A percentile compares a stretch with the other conserved stretches of the same genome.
phyloP scores from a whole-genome alignment of 805 yeast species.

The Yamadazyma phyllophila region DNA sequence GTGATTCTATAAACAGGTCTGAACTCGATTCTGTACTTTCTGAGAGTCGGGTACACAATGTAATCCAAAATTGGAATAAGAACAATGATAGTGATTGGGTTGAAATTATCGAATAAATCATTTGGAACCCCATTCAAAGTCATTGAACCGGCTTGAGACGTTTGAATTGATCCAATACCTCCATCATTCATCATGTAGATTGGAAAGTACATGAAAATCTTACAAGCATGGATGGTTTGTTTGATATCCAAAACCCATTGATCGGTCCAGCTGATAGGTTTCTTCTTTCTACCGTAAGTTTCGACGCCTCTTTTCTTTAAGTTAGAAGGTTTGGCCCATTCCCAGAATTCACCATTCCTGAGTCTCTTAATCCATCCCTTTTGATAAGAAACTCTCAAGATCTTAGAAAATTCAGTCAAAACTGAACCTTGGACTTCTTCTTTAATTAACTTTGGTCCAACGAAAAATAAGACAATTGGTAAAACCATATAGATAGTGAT shows the following conservation, averaged over 20 bases:
- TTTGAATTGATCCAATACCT: constrained; percentile 49
- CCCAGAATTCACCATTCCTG: constrained; percentile 44
- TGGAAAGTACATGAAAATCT: constrained; percentile 43
- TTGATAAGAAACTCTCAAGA: constrained; percentile 40
- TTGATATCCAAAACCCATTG: constrained; percentile 48
- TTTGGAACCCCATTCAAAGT: constrained; percentile 52
- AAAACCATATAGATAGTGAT: constrained; percentile 28
- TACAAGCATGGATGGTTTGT: constrained; percentile 44
- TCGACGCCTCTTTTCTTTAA: constrained; percentile 43
- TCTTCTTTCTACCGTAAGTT: constrained; percentile 30
- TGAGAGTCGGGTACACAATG: constrained; percentile 45
- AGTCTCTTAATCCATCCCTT: constrained; percentile 43
- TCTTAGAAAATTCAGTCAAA: constrained; percentile 33
- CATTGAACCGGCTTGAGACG: constrained; percentile 56
- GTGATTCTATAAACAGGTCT: constrained; percentile 45
- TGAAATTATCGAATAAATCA: constrained; percentile 54
- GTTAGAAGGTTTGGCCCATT: constrained; percentile 44
- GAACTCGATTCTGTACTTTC: constrained; percentile 40
- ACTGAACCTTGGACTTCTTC: constrained; percentile 47
- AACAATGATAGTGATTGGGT: constrained; percentile 52
- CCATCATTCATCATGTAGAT: constrained; percentile 42
- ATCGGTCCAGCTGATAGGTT: constrained; percentile 40
- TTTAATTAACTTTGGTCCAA: constrained; percentile 29
- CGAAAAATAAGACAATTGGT: constrained; percentile 27
- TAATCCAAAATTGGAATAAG: constrained; percentile 51